Base-by-base conservation (phyloP, 257 asterid genomes). In the Ophiorrhiza pumila region DNA sequence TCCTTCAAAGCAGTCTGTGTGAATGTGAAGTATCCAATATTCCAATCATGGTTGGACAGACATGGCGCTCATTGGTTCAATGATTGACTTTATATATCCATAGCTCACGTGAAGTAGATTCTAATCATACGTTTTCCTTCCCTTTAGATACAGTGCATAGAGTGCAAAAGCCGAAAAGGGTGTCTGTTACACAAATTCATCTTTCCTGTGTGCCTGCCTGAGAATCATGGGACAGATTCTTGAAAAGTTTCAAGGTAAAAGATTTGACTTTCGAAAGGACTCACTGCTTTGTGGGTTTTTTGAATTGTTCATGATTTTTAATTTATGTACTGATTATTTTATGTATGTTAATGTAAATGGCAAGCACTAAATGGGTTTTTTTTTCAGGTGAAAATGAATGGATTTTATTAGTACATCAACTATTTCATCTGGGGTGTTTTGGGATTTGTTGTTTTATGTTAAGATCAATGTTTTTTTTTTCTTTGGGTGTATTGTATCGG, bases 141-240 rank as follows among this genome's bases (percentile, higher is more conserved):
- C 69, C 52, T 64, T 31, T 7, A 49, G 5, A 49, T 49, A 49
- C 4, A 49, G 5, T 13, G 7, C 60, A 53, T 0, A 8, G 31
- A 53, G 60, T 31, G 60, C 60, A 7, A 18, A 53, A 53, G 5
- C 7, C 31, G 3, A 18, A 50, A 17, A 50, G 57, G 57, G 34
- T n/a, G 10, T 60, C 42, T 13, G 14, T 2, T 8, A 18, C n/a
- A 3, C 12, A 18, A 17, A 17, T 20, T 57, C 14, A 46, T 47
- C 72, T 6, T 46, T 59, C 39, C 42, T 17, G 47, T 3, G 6
- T 62, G 32, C 71, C 20, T 69, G 23, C 84, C 75, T 78, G 72
- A 60, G 64, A 82, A 74, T 80, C 82, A 92, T 92, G 98, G 98
- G 98, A 52, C 96, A 92, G 71, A 71, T 92, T 83, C 92, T 92